A percentile compares a stretch with the other conserved stretches of the same genome.
phyloP scores from a whole-genome alignment of 805 yeast species.

The Tetrapisispora nanseiensis region DNA sequence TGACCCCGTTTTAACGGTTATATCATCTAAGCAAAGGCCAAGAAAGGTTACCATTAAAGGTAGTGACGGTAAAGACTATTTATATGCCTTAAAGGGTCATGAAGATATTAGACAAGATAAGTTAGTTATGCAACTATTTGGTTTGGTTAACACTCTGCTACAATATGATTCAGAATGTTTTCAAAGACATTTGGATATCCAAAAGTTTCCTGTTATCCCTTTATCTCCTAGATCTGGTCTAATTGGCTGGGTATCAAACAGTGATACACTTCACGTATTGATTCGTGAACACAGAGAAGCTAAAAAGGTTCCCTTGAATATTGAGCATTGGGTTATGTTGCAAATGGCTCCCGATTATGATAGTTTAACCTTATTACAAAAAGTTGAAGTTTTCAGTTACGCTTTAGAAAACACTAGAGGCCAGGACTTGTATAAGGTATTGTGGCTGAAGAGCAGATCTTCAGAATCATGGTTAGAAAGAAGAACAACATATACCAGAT shows the following conservation, averaged over 20 bases:
- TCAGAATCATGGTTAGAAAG: conserved; percentile 98
- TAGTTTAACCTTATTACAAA: conserved; percentile 74
- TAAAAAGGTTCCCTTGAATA: conserved; percentile 76
- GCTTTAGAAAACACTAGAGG: conserved; percentile 94
- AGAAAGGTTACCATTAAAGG: conserved; percentile 73
- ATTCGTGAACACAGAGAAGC: conserved; percentile 90
- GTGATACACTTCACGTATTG: conserved; percentile 91
- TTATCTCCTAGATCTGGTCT: conserved; percentile 94
- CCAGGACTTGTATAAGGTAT: conserved; percentile 86
- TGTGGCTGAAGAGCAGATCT: conserved; percentile 92
- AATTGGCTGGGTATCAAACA: conserved; percentile 94
- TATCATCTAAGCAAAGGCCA: conserved; percentile 93
- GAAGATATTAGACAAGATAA: conserved; percentile 97
- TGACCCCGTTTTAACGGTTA: conserved; percentile 77
- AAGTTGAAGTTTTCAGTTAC: conserved; percentile 92
- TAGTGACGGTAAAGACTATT: conserved; percentile 85
- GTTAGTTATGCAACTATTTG: conserved; percentile 94
- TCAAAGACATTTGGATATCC: conserved; percentile 89
- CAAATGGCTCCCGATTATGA: conserved; percentile 98
- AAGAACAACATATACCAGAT: conserved; percentile 90
- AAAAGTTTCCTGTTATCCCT: conserved; percentile 88
- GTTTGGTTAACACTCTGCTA: conserved; percentile 83
- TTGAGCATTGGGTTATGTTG: conserved; percentile 90
- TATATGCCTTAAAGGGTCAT: conserved; percentile 80
- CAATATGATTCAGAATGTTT: conserved; percentile 90